phyloP scores from a whole-genome alignment of 306 rosid genomes.

The Quercus agrifolia region DNA sequence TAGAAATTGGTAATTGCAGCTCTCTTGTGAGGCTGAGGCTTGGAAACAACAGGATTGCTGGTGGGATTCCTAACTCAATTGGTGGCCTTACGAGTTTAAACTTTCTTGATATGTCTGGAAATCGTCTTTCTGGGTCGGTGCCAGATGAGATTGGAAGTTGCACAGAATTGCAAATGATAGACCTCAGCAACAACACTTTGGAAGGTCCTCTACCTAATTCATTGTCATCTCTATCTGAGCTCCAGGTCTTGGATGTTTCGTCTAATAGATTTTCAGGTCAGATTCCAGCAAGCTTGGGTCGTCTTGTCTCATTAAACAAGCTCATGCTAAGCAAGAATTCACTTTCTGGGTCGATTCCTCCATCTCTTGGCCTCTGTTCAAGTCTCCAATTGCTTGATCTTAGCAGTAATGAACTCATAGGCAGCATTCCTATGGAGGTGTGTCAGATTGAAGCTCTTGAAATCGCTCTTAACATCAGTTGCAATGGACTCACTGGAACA shows the following conservation, averaged over 20 bases:
- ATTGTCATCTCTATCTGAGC: constrained; percentile 58
- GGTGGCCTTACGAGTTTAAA: constrained; percentile 59
- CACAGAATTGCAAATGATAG: constrained; percentile 77
- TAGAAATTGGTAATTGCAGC: constrained; percentile 68
- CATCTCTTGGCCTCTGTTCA: constrained; percentile 62
- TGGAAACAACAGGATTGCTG: constrained; percentile 67
- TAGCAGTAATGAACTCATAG: constrained; percentile 67
- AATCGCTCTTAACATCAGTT: constrained; percentile 81
- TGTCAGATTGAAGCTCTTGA: constrained; percentile 65
- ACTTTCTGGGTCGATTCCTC: constrained; percentile 72
- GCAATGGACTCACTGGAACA: constrained; percentile 62
- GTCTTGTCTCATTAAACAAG: constrained; percentile 63
- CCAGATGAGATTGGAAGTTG: constrained; percentile 85
- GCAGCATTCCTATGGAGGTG: constrained; percentile 62
- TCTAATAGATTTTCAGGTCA: constrained; percentile 56
- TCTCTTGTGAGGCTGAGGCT: constrained; percentile 81
- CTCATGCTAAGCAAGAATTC: constrained; percentile 66
- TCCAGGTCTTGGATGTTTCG: constrained; percentile 83
- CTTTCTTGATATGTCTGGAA: constrained; percentile 74
- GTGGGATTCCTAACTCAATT: constrained; percentile 66
- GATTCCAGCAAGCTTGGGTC: constrained; percentile 65
- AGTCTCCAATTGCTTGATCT: constrained; percentile 91
- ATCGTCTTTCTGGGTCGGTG: constrained; percentile 63
- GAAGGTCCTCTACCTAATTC: constrained; percentile 64
- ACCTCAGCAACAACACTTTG: constrained; percentile 61